Conservation (phyloP, 164 flowering plant species). For the Aristolochia californica region DNA sequence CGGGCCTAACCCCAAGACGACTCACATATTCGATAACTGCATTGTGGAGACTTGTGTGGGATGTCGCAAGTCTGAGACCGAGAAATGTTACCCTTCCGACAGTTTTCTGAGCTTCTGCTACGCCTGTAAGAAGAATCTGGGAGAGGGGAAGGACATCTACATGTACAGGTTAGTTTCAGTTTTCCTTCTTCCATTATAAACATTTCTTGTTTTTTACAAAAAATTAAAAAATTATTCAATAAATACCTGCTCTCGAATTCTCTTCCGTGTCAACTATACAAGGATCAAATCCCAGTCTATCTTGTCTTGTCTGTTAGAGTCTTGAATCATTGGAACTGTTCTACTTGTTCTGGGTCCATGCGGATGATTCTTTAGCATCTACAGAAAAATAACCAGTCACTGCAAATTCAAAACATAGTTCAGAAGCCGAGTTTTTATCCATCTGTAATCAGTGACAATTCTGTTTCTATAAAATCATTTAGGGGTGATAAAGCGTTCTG, state of each 20-base stretch:
- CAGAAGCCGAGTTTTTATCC: too few species aligned
- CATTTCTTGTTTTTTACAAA: too few species aligned
- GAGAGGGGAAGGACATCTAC: conserved; percentile 67
- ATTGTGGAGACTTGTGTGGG: conserved; percentile 46
- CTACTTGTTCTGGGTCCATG: too few species aligned
- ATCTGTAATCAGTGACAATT: too few species aligned
- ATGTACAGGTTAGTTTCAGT: conserved; percentile 59
- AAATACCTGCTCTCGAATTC: background rate
- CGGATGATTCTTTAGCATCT: background rate
- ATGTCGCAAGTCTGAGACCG: conserved; percentile 7
- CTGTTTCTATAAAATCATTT: background rate
- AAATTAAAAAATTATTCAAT: too few species aligned
- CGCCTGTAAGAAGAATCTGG: conserved; percentile 65
- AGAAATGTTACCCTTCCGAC: conserved; percentile 24
- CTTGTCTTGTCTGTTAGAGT: too few species aligned
- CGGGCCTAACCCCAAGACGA: conserved; percentile 65
- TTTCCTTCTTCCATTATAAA: background rate
- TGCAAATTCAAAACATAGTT: too few species aligned
- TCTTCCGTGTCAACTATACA: background rate
- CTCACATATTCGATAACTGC: conserved; percentile 76
- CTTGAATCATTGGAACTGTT: too few species aligned
- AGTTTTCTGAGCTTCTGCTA: conserved; percentile 64
- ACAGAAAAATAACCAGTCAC: too few species aligned
- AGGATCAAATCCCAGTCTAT: background rate
- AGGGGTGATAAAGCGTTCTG: conserved; percentile 96